These are phyloP conservation scores for Blakeslea trispora DNA, from an alignment of 371 early-diverging fungal species.

Conservation along the genomic window DNA sequence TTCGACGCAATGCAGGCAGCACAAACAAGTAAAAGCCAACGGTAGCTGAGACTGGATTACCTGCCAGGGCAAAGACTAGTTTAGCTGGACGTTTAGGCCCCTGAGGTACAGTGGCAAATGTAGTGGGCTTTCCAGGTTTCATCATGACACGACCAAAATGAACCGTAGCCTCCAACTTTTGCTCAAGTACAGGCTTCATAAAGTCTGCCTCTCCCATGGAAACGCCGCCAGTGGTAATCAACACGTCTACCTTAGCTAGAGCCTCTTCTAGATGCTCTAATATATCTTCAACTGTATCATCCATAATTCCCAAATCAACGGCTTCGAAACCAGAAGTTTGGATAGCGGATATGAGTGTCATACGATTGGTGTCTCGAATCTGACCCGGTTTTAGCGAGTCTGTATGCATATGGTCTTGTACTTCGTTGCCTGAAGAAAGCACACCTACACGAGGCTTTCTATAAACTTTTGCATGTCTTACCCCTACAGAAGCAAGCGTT, in stretches of 20 bases:
- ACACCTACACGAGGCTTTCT: slow-evolving; percentile 78
- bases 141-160: slow-evolving; percentile 90
- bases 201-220: slow-evolving; percentile 95
- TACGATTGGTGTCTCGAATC: slow-evolving; percentile 87
- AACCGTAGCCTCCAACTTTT: slow-evolving; percentile 70
- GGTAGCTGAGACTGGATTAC: slow-evolving; percentile 91
- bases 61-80: slow-evolving; percentile 87
- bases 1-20: slow-evolving; percentile 76
- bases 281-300: slow-evolving; percentile 65
- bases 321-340: slow-evolving; percentile 63
- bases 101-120: slow-evolving; percentile 77
- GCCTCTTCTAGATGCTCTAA: slow-evolving; percentile 52
- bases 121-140: slow-evolving; percentile 95
- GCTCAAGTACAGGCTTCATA: slow-evolving; percentile 83
- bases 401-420: slow-evolving; percentile 59
- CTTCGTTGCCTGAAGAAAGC: slow-evolving; percentile 89
- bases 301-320: slow-evolving; percentile 78
- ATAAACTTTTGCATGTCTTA: slow-evolving; percentile 61
- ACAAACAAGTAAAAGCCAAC: slow-evolving; percentile 91
- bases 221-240: slow-evolving; percentile 92
- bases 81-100: slow-evolving; percentile 33
- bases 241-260: slow-evolving; percentile 68
- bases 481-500: slow-evolving; percentile 76
- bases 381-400: slow-evolving; percentile 58
- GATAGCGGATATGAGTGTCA: slow-evolving; percentile 72